Base-by-base conservation (phyloP, 140 eudicot species). In the Ambrosia hybrid region DNA sequence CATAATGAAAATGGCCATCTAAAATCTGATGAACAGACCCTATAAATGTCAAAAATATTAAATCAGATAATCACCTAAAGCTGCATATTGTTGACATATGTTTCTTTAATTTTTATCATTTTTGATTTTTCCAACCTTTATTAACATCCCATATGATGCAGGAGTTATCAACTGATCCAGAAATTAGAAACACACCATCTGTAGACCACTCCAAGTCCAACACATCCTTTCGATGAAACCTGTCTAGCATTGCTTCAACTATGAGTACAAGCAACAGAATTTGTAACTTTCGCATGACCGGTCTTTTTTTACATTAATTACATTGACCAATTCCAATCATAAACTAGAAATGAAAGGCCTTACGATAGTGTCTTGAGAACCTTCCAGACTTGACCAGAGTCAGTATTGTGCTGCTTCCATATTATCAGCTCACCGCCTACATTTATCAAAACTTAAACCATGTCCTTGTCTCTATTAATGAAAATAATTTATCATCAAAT, bases 131-230 rank as follows among this genome's bases (percentile, higher is more conserved):
- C 63, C 17, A 82, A 91, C 99, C 99, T 88, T 91, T 95, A 76
- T 76, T 85, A 57, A 86, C 90, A 76, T 95, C 99, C 99, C 99
- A 95, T 78, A 95, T 86, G 73, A 95, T 88, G 85, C 99, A 95
- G 6, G 99, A 81, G 80, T 95, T 95, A 81, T 95, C 99, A 37
- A 95, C 97, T 9, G 99, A 95, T 65, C 99, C 97, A 72, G 99
- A 88, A 63, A 95, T 83, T 30, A 95, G 85, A 90, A 75, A 91
- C 55, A 84, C 79, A 53, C 97, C 97, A 79, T 88, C 94, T 17
- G 75, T 57, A 48, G 99, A 95, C 99, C 99, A 95, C 85, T 86
- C 88, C 81, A 95, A 78, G 79, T 95, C 99, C 87, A 95, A 76
- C 11, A 95, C 91, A 85, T 95, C 97, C 76, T 95, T 91, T 16